Conservation (phyloP, 1,284 basidiomycete species). For the Ganoderma leucocontextum region DNA sequence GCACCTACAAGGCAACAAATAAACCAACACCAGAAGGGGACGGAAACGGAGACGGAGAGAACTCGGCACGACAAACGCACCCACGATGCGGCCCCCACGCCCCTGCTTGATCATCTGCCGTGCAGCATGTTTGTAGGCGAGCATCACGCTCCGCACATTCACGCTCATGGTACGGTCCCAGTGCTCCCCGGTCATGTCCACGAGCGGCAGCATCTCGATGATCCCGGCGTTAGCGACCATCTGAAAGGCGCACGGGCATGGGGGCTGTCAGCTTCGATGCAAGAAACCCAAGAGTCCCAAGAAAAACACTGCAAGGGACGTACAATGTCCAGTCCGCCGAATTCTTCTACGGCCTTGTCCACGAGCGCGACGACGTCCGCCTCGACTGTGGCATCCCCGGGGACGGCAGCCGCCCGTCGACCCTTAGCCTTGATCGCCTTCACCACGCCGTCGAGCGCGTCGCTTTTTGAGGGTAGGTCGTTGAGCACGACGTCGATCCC, state of each 20-base stretch:
- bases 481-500: conserved; percentile 51
- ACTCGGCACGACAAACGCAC: conserved; percentile 21
- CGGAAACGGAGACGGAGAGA: background rate
- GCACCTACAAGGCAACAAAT: conserved; percentile 27
- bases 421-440: conserved; percentile 44
- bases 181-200: conserved; percentile 31
- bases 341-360: conserved; percentile 33
- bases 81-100: conserved; percentile 43
- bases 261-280: background rate
- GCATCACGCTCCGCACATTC: conserved; percentile 42
- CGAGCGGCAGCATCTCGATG: conserved; percentile 19
- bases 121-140: conserved; percentile 44
- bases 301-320: background rate
- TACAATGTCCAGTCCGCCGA: conserved; percentile 41
- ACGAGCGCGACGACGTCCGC: conserved; percentile 48
- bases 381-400: conserved; percentile 48
- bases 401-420: conserved; percentile 38
- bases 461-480: conserved; percentile 44
- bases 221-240: conserved; percentile 43
- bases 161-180: conserved; percentile 37
- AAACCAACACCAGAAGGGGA: background rate
- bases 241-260: conserved; percentile 21
- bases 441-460: conserved; percentile 41
- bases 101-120: conserved; percentile 40
- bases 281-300: background rate